A percentile compares a stretch with the other conserved stretches of the same genome.
Conservation (phyloP, 108 stramenopile genomes). For the Stephanodiscus minutulus region DNA sequence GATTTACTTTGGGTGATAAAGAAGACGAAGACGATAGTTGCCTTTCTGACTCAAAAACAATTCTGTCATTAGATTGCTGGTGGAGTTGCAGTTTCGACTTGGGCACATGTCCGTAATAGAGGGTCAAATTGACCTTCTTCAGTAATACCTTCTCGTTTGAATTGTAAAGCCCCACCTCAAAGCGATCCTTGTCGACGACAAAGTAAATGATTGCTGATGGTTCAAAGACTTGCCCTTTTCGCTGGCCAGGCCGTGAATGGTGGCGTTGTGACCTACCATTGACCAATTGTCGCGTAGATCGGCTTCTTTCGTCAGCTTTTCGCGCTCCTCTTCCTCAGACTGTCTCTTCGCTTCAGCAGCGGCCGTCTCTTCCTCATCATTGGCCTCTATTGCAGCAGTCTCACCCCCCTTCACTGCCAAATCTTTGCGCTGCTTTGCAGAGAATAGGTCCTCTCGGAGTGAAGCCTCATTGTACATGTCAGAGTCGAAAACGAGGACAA, state of each 20-base stretch:
- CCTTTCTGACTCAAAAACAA: not conserved
- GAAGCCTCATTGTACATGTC: slow-evolving; percentile 41
- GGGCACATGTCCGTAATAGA: slow-evolving; percentile 25
- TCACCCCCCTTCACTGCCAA: slow-evolving; percentile 28
- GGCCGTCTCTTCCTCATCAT: slow-evolving; percentile 40
- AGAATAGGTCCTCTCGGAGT: slow-evolving; percentile 38
- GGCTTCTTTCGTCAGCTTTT: slow-evolving; percentile 28
- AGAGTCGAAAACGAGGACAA: slow-evolving; percentile 34
- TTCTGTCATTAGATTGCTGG: not conserved
- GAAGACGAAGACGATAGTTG: slow-evolving; percentile 9
- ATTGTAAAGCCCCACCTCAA: slow-evolving; percentile 25
- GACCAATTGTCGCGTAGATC: slow-evolving; percentile 36
- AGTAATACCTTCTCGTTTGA: slow-evolving; percentile 27
- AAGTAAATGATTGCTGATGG: slow-evolving; percentile 17
- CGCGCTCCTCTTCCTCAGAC: slow-evolving; percentile 28
- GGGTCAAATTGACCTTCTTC: slow-evolving; percentile 30
- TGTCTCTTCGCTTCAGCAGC: slow-evolving; percentile 21
- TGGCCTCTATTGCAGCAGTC: slow-evolving; percentile 24
- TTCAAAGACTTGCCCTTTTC: slow-evolving; percentile 29
- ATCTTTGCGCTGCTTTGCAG: slow-evolving; percentile 42
- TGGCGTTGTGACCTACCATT: slow-evolving; percentile 32
- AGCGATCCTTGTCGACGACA: slow-evolving; percentile 31
- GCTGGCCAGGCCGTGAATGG: slow-evolving; percentile 31
- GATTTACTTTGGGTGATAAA: not conserved
- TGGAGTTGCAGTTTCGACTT: slow-evolving; percentile 6